Base-by-base conservation (phyloP, 106 monocot genomes). In the Iris macrosiphon region DNA sequence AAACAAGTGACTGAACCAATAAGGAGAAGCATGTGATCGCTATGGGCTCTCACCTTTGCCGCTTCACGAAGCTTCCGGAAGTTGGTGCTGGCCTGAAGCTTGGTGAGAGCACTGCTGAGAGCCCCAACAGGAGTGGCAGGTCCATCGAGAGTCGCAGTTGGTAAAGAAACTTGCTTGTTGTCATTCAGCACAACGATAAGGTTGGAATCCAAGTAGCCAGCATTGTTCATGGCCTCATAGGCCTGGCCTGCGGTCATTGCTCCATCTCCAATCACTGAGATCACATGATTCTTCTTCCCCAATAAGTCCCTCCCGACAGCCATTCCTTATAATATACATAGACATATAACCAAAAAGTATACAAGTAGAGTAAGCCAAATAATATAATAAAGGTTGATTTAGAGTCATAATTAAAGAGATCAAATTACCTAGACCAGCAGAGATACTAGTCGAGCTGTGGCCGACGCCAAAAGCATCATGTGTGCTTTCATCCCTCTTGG, bases 211-310 rank as follows among this genome's bases (percentile, higher is more conserved):
- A 93, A 53, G 34, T 70, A 93, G 0, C 93, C 93, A 0, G 78
- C 29, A 39, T 93, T 93, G 68, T 88, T 93, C 93, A 93, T 88
- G 26, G 93, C 93, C 65, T 93, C 93, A 8, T 88, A 93, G 1
- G 88, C 93, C 60, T 93, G 93, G 13, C 93, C 93, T 7, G 88
- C 93, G 0, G 88, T 93, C 84, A 88, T 93, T 52, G 93, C 84
- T 40, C 93, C 88, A 48, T 93, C 88, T 18, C 93, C 88, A 6
- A 93, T 93, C 5, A 93, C 93, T 8, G 93, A 68, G 17, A 93
- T 75, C 2, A 93, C 88, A 62, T 88, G 71, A 64, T 88, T 93
- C 54, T 75, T 84, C 60, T 75, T 75, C 34, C 88, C 93, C 24
- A 73, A 25, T 11, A 93, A 43, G 62, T 93, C 93, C 37, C 93